Conservation (phyloP, 2,329 filamentous ascomycete species). For the Zarea fungicola region DNA sequence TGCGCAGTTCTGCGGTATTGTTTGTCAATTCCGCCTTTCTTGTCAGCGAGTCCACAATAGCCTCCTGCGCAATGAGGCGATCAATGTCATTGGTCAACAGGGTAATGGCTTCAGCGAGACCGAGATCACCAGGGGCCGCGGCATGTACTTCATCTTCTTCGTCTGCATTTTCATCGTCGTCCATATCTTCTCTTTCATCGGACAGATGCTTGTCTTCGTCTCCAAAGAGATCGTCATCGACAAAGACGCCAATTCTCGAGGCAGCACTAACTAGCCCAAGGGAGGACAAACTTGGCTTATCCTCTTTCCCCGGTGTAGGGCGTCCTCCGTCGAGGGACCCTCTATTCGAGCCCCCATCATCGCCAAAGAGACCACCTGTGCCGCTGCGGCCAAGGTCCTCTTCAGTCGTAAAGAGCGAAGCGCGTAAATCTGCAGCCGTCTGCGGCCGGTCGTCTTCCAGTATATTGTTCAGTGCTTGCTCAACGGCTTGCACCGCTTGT, state of each 20-base stretch:
- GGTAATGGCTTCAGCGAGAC: conserved; percentile 86
- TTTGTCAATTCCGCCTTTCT: conserved; percentile 96
- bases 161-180: conserved; percentile 50
- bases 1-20: conserved; percentile 87
- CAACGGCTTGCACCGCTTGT: conserved; percentile 85
- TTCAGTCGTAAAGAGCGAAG: conserved; percentile 55
- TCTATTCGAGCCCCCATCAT: conserved; percentile 56
- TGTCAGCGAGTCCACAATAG: conserved; percentile 84
- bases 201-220: conserved; percentile 82
- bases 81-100: conserved; percentile 87
- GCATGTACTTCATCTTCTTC: conserved; percentile 82
- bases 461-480: conserved; percentile 85
- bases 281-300: conserved; percentile 84
- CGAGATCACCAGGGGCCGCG: conserved; percentile 89
- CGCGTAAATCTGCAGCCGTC: conserved; percentile 58
- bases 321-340: conserved; percentile 54
- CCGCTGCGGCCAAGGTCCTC: conserved; percentile 42
- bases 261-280: conserved; percentile 84
- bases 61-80: conserved; percentile 78
- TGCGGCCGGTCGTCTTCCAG: conserved; percentile 70
- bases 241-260: conserved; percentile 85
- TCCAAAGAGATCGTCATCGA: conserved; percentile 86
- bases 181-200: conserved; percentile 75
- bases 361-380: conserved; percentile 43
- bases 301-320: conserved; percentile 32